These are phyloP conservation scores for Bruguiera hainesii DNA, from an alignment of 441 rosid species.

Conservation along the genomic window DNA sequence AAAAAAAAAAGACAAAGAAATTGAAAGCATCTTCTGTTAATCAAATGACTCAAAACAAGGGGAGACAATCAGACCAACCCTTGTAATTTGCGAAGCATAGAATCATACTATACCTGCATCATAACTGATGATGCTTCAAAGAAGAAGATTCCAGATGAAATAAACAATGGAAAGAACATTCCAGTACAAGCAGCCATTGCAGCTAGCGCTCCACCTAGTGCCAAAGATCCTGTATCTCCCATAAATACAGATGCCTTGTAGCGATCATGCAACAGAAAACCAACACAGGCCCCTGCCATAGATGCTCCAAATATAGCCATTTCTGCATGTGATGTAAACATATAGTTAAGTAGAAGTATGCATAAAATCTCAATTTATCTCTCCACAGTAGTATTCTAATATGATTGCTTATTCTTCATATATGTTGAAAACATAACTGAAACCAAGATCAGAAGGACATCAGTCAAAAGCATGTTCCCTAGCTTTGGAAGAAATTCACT, in stretches of 20 bases:
- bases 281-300: conserved; percentile 95
- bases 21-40: background rate
- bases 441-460: background rate
- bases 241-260: conserved; percentile 77
- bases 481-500: conserved; percentile 1
- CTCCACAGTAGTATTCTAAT: background rate
- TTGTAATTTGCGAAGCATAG: background rate
- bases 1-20: background rate
- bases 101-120: conserved; percentile 51
- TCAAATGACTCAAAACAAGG: background rate
- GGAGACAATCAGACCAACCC: background rate
- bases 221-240: conserved; percentile 87
- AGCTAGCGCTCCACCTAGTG: conserved; percentile 88
- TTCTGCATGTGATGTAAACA: conserved; percentile 37
- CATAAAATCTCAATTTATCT: background rate
- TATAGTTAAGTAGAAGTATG: conserved; percentile 13
- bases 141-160: conserved; percentile 73
- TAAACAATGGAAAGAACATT: conserved; percentile 83
- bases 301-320: conserved; percentile 87
- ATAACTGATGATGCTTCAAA: conserved; percentile 61
- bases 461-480: conserved; percentile 1
- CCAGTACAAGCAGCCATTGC: conserved; percentile 96
- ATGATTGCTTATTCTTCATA: no score
- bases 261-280: conserved; percentile 82
- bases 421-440: background rate